phyloP scores from a whole-genome alignment of 306 rosid species.

The Hippophae gyantsensis region DNA sequence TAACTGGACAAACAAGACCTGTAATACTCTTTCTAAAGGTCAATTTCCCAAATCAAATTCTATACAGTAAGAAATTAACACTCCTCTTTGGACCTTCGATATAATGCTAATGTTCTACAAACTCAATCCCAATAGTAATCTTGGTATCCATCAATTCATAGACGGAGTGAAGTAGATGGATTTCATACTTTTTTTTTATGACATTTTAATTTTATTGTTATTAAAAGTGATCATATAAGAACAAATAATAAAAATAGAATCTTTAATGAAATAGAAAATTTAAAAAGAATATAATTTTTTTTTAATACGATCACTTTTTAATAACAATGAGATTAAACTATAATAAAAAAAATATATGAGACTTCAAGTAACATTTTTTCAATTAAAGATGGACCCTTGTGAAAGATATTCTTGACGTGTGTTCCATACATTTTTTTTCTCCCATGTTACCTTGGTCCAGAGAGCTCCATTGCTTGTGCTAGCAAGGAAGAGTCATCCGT shows the following conservation, averaged over 20 bases:
- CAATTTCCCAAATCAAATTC: constrained; percentile 22
- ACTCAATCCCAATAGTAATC: constrained; percentile 18
- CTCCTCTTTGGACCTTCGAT: constrained; percentile 23
- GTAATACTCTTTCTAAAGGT: constrained; percentile 24
- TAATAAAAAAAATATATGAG: no score
- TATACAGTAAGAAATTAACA: constrained; percentile 40
- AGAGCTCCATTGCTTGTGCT: constrained; percentile 97
- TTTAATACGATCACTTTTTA: no score
- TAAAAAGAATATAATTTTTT: no score
- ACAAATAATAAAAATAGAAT: no score
- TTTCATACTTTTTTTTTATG: not conserved
- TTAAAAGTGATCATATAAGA: no score
- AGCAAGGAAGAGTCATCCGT: constrained; percentile 95
- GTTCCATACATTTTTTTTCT: no score
- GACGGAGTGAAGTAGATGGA: not conserved
- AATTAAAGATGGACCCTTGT: no score
- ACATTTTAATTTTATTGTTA: no score
- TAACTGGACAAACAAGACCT: not conserved
- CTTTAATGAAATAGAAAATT: no score
- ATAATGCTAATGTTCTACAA: constrained; percentile 34
- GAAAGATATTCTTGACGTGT: no score
- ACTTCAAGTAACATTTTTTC: no score
- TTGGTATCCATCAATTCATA: not conserved
- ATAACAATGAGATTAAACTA: no score
- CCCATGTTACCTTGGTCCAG: constrained; percentile 70